Conservation (phyloP, 2,329 filamentous ascomycete genomes). For the Fusarium penzigii region DNA sequence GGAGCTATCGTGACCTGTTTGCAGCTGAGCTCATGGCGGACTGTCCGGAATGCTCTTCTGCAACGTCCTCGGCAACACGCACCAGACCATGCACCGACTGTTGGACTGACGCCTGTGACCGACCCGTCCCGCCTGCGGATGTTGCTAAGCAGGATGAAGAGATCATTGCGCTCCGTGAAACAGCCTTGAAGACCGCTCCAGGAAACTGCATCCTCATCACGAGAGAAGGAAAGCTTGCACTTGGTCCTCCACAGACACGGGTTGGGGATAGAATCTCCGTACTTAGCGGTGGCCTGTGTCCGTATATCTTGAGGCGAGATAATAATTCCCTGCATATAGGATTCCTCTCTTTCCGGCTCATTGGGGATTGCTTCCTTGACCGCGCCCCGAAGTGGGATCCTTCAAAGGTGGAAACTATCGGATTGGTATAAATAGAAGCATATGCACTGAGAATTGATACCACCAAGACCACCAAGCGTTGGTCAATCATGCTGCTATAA, state of each 20-base stretch:
- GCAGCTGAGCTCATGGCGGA: conserved; percentile 1
- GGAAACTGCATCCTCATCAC: conserved; percentile 17
- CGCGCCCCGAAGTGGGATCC: conserved; percentile 5
- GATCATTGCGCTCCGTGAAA: neutral
- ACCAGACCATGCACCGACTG: conserved; percentile 5
- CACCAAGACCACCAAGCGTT: too few relatives aligned
- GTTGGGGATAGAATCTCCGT: conserved; percentile 13
- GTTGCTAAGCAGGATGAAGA: conserved; percentile 2
- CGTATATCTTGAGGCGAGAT: conserved; percentile 14
- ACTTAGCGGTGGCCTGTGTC: conserved; percentile 19
- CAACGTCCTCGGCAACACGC: neutral
- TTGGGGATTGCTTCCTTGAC: conserved; percentile 19
- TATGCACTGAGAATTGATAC: too few relatives aligned
- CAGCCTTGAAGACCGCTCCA: conserved; percentile 9
- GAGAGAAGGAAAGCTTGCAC: conserved; percentile 4
- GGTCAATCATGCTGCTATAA: too few relatives aligned
- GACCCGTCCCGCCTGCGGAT: neutral
- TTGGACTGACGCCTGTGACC: neutral
- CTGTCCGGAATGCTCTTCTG: conserved; percentile 4
- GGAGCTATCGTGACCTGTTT: conserved; percentile 4
- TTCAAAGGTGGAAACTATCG: conserved; percentile 4
- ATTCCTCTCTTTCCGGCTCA: conserved; percentile 4
- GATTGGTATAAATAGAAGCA: conserved; percentile 7
- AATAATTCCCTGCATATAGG: neutral
- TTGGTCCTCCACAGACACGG: conserved; percentile 12